phyloP scores from a whole-genome alignment of 2,329 filamentous ascomycete species.

The Cladosporium sp. region DNA sequence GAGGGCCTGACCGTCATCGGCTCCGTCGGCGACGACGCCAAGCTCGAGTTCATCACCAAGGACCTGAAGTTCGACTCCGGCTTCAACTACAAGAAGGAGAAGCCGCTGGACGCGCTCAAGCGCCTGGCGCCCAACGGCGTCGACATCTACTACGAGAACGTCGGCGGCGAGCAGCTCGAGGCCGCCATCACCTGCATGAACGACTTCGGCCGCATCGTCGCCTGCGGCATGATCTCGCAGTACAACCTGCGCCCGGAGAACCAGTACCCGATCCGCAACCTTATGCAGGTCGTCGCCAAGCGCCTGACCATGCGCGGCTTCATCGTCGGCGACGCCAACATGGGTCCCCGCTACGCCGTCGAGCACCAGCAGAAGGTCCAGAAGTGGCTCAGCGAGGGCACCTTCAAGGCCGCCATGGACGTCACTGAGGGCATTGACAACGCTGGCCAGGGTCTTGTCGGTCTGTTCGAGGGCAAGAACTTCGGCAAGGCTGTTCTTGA shows the following conservation, averaged over 20 bases:
- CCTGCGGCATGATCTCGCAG: constrained; percentile 62
- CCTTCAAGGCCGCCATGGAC: constrained; percentile 62
- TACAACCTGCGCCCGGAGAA: constrained; percentile 61
- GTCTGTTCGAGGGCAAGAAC: constrained; percentile 71
- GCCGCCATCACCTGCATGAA: constrained; percentile 62
- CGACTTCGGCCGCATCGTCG: constrained; percentile 58
- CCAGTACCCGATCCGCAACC: constrained; percentile 60
- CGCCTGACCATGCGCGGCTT: constrained; percentile 68
- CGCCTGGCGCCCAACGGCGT: constrained; percentile 70
- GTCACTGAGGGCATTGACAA: constrained; percentile 73
- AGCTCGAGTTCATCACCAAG: constrained; percentile 14
- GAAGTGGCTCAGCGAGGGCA: constrained; percentile 70
- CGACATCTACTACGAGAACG: constrained; percentile 80
- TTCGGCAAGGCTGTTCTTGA: constrained; percentile 81
- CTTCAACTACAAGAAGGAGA: constrained; percentile 88
- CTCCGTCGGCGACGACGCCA: constrained; percentile 67
- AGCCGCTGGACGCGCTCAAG: constrained; percentile 58
- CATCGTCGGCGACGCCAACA: constrained; percentile 59
- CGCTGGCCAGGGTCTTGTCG: constrained; percentile 64
- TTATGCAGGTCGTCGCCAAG: constrained; percentile 61
- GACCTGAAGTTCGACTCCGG: constrained; percentile 70
- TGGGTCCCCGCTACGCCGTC: constrained; percentile 59
- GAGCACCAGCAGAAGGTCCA: constrained; percentile 72
- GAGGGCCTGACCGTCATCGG: constrained; percentile 75
- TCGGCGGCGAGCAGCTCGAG: constrained; percentile 65